phyloP scores from a whole-genome alignment of 2,329 filamentous ascomycete species.

The Didymella sp. region DNA sequence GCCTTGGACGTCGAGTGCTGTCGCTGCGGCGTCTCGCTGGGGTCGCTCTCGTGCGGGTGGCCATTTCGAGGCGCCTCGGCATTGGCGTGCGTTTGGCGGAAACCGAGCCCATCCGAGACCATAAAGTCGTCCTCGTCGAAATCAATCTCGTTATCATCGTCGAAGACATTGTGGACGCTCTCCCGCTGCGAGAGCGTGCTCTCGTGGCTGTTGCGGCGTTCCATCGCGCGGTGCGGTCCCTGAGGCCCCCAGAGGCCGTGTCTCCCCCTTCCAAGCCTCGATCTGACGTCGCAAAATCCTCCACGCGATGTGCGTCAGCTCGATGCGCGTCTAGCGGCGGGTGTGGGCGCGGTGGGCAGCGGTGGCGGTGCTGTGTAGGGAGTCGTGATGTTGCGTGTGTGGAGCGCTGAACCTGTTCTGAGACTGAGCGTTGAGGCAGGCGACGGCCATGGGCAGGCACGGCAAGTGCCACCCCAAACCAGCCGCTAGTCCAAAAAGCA shows the following conservation, averaged over 20 bases:
- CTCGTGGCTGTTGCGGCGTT: slow-evolving; percentile 45
- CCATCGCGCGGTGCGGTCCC: slow-evolving; percentile 48
- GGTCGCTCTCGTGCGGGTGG: slow-evolving; percentile 32
- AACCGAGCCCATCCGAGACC: slow-evolving; percentile 55
- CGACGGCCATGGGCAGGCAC: slow-evolving; percentile 21
- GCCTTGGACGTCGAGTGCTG: slow-evolving; percentile 33
- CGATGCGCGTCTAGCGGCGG: slow-evolving; percentile 24
- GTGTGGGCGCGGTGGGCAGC: slow-evolving; percentile 28
- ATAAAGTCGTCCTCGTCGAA: slow-evolving; percentile 52
- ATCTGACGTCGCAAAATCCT: slow-evolving; percentile 25
- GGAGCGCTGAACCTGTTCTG: slow-evolving; percentile 19
- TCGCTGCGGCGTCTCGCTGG: slow-evolving; percentile 33
- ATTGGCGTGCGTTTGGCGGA: slow-evolving; percentile 49
- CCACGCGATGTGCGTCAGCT: slow-evolving; percentile 18
- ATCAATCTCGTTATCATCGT: slow-evolving; percentile 56
- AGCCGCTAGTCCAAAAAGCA: slow-evolving; percentile 15
- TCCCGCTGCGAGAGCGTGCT: slow-evolving; percentile 39
- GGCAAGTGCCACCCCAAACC: slow-evolving; percentile 36
- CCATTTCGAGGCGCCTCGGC: slow-evolving; percentile 23
- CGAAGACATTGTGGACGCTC: slow-evolving; percentile 55
- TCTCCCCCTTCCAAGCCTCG: slow-evolving; percentile 35
- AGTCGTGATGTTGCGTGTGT: slow-evolving; percentile 33
- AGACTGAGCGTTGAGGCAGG: slow-evolving; percentile 13
- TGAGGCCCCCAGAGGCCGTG: slow-evolving; percentile 39
- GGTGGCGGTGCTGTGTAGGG: slow-evolving; percentile 30